phyloP scores from a whole-genome alignment of 2,329 filamentous ascomycete genomes.

The Fusarium sublunatum region DNA sequence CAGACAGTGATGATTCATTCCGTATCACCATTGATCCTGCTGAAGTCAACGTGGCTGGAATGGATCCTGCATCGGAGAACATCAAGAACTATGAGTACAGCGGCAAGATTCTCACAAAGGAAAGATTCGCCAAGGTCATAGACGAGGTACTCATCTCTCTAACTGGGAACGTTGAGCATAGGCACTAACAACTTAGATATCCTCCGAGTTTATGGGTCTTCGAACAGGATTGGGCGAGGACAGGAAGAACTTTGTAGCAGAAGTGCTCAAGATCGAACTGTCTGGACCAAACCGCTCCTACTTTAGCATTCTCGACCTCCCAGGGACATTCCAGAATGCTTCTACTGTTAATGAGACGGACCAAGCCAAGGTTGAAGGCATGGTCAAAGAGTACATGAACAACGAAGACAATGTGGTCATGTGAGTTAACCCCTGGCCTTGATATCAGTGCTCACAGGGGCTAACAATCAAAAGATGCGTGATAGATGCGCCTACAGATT shows the following conservation, averaged over 20 bases:
- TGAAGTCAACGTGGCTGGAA: constrained; percentile 37
- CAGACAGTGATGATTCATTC: constrained; percentile 44
- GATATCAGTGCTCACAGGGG: rapidly evolving
- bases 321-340: constrained; percentile 48
- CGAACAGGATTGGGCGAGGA: constrained; percentile 29
- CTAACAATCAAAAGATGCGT: constrained; percentile 47
- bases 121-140: constrained; percentile 48
- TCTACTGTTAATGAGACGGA: constrained; percentile 47
- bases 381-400: constrained; percentile 53
- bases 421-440: constrained; percentile 36
- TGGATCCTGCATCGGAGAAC: constrained; percentile 32
- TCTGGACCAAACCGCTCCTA: constrained; percentile 51
- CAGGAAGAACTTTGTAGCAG: constrained; percentile 52
- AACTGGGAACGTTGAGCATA: not conserved
- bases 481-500: constrained; percentile 48
- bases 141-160: constrained; percentile 41
- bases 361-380: constrained; percentile 44
- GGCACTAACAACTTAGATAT: constrained; percentile 38
- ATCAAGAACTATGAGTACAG: constrained; percentile 39
- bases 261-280: constrained; percentile 54
- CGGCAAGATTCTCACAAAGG: constrained; percentile 43
- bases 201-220: constrained; percentile 49
- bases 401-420: constrained; percentile 53
- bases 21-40: constrained; percentile 49
- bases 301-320: constrained; percentile 55